Conservation (phyloP, 2,329 filamentous ascomycete species). For the Waltergamsia citrina region DNA sequence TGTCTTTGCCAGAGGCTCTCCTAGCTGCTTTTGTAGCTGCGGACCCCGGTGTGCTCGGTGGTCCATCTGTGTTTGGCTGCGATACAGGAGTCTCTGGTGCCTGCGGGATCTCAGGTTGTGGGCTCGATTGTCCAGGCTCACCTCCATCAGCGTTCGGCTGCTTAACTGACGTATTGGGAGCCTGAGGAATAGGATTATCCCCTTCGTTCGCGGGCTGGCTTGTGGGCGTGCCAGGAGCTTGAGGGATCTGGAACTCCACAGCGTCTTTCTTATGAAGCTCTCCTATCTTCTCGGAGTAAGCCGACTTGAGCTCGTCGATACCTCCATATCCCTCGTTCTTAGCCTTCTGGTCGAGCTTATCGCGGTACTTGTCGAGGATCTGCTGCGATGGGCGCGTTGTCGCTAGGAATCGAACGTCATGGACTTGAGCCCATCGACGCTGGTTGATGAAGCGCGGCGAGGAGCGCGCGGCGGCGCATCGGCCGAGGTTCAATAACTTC, state of each 20-base stretch:
- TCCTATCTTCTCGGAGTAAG: slow-evolving; percentile 77
- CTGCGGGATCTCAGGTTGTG: slow-evolving; percentile 20
- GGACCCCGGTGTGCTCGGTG: slow-evolving; percentile 4
- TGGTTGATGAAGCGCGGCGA: slow-evolving; percentile 37
- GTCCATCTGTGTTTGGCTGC: slow-evolving; percentile 19
- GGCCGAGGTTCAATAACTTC: slow-evolving; percentile 35
- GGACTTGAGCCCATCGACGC: slow-evolving; percentile 81
- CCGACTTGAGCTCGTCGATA: slow-evolving; percentile 68
- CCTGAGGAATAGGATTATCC: slow-evolving; percentile 6
- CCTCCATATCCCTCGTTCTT: slow-evolving; percentile 59
- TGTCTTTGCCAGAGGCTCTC: slow-evolving; percentile 11
- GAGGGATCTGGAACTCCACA: slow-evolving; percentile 27
- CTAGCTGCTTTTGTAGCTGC: slow-evolving; percentile 8
- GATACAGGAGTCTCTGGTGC: slow-evolving; percentile 23
- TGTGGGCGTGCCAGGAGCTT: slow-evolving; percentile 10
- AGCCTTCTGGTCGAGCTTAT: slow-evolving; percentile 78
- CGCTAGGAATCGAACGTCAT: slow-evolving; percentile 82
- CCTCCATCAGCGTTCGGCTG: slow-evolving; percentile 5
- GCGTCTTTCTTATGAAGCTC: slow-evolving; percentile 59
- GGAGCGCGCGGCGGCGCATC: slow-evolving; percentile 15
- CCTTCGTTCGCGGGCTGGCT: slow-evolving; percentile 7
- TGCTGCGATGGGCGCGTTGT: slow-evolving; percentile 61
- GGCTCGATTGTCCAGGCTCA: background rate
- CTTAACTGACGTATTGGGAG: slow-evolving; percentile 5
- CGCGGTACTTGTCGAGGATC: slow-evolving; percentile 75